These are phyloP conservation scores for Actinomortierella ambigua DNA, from an alignment of 371 early-diverging fungal species.

Conservation along the genomic window DNA sequence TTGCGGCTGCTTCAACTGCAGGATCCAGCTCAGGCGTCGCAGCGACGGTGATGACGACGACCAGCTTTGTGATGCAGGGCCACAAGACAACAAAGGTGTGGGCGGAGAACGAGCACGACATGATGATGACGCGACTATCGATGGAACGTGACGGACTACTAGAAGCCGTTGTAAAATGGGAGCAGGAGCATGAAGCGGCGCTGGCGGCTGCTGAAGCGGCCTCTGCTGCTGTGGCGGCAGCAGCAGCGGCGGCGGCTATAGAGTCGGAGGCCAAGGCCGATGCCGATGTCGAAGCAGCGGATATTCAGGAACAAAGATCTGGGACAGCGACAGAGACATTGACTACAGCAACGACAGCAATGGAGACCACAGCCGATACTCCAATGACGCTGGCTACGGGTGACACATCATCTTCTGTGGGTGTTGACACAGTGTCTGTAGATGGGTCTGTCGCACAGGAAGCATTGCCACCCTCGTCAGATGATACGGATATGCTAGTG, in stretches of 20 bases:
- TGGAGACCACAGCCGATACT: background rate
- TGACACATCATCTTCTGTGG: background rate
- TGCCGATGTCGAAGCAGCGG: background rate
- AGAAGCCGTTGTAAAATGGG: background rate
- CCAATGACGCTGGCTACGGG: background rate
- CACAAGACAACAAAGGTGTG: conserved; percentile 31
- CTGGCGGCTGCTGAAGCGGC: background rate
- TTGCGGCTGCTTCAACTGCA: no score
- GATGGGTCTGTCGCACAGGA: no score
- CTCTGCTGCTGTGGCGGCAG: background rate
- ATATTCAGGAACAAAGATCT: background rate
- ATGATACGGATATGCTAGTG: no score
- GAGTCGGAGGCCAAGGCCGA: background rate
- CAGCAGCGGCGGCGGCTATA: background rate
- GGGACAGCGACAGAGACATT: background rate
- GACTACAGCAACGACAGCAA: background rate
- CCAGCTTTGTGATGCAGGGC: conserved; percentile 6
- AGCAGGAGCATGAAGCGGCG: background rate
- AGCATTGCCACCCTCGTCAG: no score
- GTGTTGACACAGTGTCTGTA: no score
- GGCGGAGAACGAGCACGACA: conserved; percentile 44
- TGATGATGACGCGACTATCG: conserved; percentile 43
- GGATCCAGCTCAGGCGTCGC: no score
- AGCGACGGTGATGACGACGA: no score
- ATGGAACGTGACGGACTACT: conserved; percentile 22